Conservation (phyloP, 768 basidiomycete species). For the Psilocybe tampanensis region DNA sequence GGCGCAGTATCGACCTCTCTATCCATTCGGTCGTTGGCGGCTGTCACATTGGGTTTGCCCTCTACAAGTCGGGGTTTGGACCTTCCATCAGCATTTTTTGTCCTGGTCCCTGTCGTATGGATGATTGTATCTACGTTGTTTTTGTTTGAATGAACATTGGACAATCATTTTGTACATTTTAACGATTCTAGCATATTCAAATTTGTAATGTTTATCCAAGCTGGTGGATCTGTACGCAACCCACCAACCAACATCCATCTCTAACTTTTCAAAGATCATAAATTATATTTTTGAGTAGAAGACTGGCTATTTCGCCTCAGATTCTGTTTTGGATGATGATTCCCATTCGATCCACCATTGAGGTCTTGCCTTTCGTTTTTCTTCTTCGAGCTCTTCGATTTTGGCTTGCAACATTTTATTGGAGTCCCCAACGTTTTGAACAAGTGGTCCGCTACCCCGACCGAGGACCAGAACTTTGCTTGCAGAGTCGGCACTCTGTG, state of each 20-base stretch:
- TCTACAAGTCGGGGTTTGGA: slow-evolving; percentile 38
- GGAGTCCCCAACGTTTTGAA: neutral
- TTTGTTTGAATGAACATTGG: neutral
- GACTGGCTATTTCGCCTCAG: neutral
- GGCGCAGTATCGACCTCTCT: slow-evolving; percentile 58
- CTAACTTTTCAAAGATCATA: no score
- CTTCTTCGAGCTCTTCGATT: slow-evolving; percentile 13
- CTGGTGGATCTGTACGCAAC: no score
- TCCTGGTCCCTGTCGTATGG: slow-evolving; percentile 1
- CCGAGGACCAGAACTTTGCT: slow-evolving; percentile 13
- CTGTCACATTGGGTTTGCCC: slow-evolving; percentile 62
- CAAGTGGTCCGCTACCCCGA: slow-evolving; percentile 5
- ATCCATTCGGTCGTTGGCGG: slow-evolving; percentile 45
- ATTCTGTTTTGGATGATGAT: neutral
- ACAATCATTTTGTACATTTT: no score
- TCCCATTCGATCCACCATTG: slow-evolving; percentile 14
- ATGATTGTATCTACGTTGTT: neutral
- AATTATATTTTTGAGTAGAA: no score
- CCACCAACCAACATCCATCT: no score
- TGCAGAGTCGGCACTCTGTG: slow-evolving; percentile 11
- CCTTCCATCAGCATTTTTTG: neutral
- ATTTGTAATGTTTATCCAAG: no score
- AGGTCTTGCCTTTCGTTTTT: slow-evolving; percentile 12
- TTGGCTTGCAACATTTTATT: slow-evolving; percentile 13
- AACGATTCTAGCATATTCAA: no score